These are phyloP conservation scores for Rhytidhysteron rufulum DNA, from an alignment of 2,329 filamentous ascomycete species.

Conservation along the genomic window DNA sequence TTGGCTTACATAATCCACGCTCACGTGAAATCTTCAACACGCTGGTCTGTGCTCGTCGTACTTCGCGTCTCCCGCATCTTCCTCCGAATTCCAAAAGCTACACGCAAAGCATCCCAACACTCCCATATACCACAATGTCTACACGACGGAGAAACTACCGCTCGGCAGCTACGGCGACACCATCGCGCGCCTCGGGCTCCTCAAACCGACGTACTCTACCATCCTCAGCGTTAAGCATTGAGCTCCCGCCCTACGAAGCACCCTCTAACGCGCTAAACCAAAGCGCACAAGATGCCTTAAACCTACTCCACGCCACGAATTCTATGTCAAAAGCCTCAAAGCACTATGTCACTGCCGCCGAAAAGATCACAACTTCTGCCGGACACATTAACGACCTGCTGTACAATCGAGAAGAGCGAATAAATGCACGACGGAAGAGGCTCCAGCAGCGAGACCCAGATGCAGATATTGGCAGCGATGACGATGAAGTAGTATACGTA, in stretches of 20 bases:
- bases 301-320: conserved; percentile 40
- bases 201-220: neutral
- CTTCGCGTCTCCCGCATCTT: no score
- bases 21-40: neutral
- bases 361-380: conserved; percentile 47
- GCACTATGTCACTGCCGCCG: conserved; percentile 45
- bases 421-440: conserved; percentile 29
- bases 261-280: conserved; percentile 50
- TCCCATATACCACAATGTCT: neutral
- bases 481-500: conserved; percentile 37
- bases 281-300: conserved; percentile 44
- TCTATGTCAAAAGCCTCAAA: conserved; percentile 44
- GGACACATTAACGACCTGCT: conserved; percentile 56
- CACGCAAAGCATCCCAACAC: neutral
- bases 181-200: neutral
- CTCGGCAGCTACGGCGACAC: neutral
- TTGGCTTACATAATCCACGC: no score
- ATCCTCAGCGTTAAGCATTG: neutral
- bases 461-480: conserved; percentile 32
- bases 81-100: neutral
- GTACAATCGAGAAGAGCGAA: conserved; percentile 34
- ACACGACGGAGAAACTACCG: neutral
- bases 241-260: conserved; percentile 51
- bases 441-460: conserved; percentile 24
- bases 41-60: neutral